phyloP scores from a whole-genome alignment of 106 monocot genomes.

The Ottelia alismoides region DNA sequence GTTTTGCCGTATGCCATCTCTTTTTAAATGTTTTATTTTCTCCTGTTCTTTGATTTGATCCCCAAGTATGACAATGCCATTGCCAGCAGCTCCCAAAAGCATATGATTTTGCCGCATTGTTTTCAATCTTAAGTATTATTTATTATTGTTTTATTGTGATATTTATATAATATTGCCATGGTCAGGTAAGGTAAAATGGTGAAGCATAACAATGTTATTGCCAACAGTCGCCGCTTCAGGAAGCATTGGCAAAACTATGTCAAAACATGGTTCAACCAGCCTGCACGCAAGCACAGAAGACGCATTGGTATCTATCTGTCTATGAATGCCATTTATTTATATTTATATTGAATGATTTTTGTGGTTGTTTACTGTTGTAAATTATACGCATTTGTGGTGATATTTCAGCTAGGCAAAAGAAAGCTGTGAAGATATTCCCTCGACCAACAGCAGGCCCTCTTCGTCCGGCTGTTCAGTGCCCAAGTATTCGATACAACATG shows the following conservation, averaged over 20 bases:
- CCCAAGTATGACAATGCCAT: too few relatives aligned
- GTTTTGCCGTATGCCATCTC: too few relatives aligned
- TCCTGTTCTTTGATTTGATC: too few relatives aligned
- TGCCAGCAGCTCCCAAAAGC: too few relatives aligned
- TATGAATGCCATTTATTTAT: not conserved
- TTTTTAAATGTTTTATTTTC: too few relatives aligned
- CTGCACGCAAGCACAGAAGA: slow-evolving; percentile 36
- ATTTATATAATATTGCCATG: too few relatives aligned
- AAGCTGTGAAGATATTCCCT: slow-evolving; percentile 59
- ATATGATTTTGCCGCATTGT: too few relatives aligned
- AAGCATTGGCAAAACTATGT: slow-evolving; percentile 73
- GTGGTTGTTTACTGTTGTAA: not conserved
- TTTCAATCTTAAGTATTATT: too few relatives aligned
- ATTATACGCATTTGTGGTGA: too few relatives aligned
- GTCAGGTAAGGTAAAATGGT: slow-evolving; percentile 21
- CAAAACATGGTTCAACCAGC: slow-evolving; percentile 58
- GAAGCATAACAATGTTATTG: slow-evolving; percentile 54
- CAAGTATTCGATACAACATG: slow-evolving; percentile 54
- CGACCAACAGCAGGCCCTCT: slow-evolving; percentile 60
- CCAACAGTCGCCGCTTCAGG: slow-evolving; percentile 49
- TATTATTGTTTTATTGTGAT: too few relatives aligned
- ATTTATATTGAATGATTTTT: not conserved
- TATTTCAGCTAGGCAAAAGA: slow-evolving; percentile 44
- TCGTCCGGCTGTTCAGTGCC: slow-evolving; percentile 46
- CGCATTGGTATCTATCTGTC: slow-evolving; percentile 20